phyloP scores from a whole-genome alignment of 2,329 filamentous ascomycete species.

The Rutstroemia sp. region DNA sequence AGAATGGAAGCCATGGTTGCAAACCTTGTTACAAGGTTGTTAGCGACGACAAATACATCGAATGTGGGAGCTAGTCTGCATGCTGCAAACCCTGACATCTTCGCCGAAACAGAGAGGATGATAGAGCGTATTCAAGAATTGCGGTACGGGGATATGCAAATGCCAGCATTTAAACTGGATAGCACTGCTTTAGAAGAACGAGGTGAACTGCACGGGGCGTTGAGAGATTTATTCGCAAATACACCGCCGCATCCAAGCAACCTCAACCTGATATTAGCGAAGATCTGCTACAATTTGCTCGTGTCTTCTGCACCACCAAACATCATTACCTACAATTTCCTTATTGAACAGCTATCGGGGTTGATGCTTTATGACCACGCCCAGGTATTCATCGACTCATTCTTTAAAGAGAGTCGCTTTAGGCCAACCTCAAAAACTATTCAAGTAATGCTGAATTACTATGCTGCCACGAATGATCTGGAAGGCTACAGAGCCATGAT shows the following conservation, averaged over 20 bases:
- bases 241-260: constrained; percentile 7
- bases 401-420: constrained; percentile 34
- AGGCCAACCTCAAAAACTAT: constrained; percentile 21
- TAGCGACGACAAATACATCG: constrained; percentile 11
- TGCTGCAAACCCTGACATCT: background rate
- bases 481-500: constrained; percentile 22
- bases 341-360: constrained; percentile 59
- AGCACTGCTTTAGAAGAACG: constrained; percentile 14
- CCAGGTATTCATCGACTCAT: constrained; percentile 45
- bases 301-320: constrained; percentile 53
- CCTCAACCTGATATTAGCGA: constrained; percentile 26
- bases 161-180: constrained; percentile 19
- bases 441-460: constrained; percentile 27
- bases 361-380: constrained; percentile 42
- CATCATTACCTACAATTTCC: constrained; percentile 62
- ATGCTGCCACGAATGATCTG: constrained; percentile 18
- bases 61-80: background rate
- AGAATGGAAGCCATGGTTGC: constrained; percentile 18
- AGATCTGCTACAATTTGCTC: constrained; percentile 58
- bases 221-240: constrained; percentile 16
- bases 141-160: constrained; percentile 9
- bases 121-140: constrained; percentile 14
- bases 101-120: constrained; percentile 15
- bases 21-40: constrained; percentile 19
- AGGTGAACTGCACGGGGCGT: constrained; percentile 17